phyloP scores from a whole-genome alignment of 2,329 filamentous ascomycete genomes.

The Periconia sp. region DNA sequence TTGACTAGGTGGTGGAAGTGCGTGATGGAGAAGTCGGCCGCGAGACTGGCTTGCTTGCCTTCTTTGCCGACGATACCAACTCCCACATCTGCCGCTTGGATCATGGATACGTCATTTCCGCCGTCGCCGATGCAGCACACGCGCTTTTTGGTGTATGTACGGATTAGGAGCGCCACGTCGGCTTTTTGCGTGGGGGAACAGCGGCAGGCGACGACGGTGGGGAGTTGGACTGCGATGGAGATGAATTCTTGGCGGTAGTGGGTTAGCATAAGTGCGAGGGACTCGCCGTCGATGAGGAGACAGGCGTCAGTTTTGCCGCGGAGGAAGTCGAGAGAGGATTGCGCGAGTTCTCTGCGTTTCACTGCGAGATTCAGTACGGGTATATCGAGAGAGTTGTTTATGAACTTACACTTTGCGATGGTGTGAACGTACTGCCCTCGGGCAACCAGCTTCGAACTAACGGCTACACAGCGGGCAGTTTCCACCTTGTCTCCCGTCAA shows the following conservation, averaged over 20 bases:
- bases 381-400: not conserved
- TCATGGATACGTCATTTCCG: slow-evolving; percentile 98
- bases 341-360: slow-evolving; percentile 78
- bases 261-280: slow-evolving; percentile 76
- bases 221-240: slow-evolving; percentile 80
- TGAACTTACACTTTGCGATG: slow-evolving; percentile 64
- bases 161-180: slow-evolving; percentile 87
- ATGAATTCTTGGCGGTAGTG: slow-evolving; percentile 87
- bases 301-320: slow-evolving; percentile 83
- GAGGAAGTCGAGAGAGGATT: slow-evolving; percentile 86
- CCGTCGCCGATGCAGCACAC: slow-evolving; percentile 98
- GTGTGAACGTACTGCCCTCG: slow-evolving; percentile 96
- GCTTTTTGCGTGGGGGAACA: slow-evolving; percentile 98
- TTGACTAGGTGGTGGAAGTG: slow-evolving; percentile 96
- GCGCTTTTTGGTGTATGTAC: slow-evolving; percentile 87
- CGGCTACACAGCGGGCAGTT: slow-evolving; percentile 92
- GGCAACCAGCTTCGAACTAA: slow-evolving; percentile 90
- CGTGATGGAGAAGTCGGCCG: slow-evolving; percentile 94
- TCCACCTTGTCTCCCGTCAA: slow-evolving; percentile 98
- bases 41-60: slow-evolving; percentile 88
- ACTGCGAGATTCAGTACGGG: slow-evolving; percentile 44
- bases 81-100: slow-evolving; percentile 95
- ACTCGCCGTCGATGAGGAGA: slow-evolving; percentile 93
- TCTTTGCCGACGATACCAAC: slow-evolving; percentile 99
- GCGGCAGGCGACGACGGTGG: slow-evolving; percentile 91